These are phyloP conservation scores for Eucalyptus paniculata DNA, from an alignment of 345 rosid species.

Conservation along the genomic window DNA sequence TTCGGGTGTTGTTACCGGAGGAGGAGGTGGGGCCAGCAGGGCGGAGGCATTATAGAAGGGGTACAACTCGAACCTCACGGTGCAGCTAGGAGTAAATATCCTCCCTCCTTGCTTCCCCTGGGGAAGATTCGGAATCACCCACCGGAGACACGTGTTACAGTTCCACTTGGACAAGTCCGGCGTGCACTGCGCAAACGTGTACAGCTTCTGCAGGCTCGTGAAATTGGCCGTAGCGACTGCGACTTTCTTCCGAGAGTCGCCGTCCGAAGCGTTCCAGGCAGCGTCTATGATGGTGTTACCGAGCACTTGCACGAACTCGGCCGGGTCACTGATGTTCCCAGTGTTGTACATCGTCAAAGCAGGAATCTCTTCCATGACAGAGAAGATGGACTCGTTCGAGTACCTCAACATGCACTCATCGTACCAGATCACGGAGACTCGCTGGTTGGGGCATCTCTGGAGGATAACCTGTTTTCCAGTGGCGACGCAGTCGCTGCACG, in stretches of 20 bases:
- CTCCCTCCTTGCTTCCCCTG: not conserved
- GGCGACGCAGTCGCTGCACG: no score
- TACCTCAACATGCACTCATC: no score
- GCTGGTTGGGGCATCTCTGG: no score
- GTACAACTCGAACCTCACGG: not conserved
- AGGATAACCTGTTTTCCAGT: no score
- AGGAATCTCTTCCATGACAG: not conserved
- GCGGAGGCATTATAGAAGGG: not conserved
- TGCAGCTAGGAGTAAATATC: not conserved
- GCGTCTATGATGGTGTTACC: no score
- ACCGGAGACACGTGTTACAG: not conserved
- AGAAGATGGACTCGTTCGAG: not conserved
- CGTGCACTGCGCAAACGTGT: not conserved
- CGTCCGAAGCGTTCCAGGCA: no score
- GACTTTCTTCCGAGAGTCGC: no score
- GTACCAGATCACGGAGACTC: no score
- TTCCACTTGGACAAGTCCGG: not conserved
- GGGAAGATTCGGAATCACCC: fast-evolving
- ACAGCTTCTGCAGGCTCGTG: not conserved
- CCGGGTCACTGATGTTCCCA: not conserved
- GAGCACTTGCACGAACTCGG: not conserved
- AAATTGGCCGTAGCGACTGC: no score
- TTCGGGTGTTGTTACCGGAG: not conserved
- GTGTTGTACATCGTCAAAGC: not conserved
- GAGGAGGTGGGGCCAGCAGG: not conserved